Evolutionary conservation across 768 basidiomycete species (phyloP), one percentile per base, ranked within the genome.

Genomic region (Pseudohyphozyma bogoriensis): DNA sequence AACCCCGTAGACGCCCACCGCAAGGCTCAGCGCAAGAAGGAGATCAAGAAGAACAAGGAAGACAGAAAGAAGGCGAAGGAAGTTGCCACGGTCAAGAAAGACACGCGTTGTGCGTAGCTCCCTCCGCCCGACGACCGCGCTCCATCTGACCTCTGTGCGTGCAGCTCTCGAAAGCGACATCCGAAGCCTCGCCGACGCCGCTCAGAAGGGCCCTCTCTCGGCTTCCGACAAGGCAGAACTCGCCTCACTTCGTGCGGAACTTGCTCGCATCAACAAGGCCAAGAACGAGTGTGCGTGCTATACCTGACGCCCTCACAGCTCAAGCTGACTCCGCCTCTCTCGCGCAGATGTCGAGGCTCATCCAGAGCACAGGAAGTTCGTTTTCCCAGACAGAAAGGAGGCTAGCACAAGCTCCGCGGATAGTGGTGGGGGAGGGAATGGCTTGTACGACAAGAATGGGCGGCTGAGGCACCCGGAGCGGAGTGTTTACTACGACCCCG

Each of bases 1-100:
- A 99, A 99, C 72, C 93, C 93, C 29, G 93, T 87, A n/a, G 93
- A 99, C 72, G 85, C 93, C 0, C 86, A 79, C 73, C 83, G 93
- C 89, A 97, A 97, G 76, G 84, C 88, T 4, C 85, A 85, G 72
- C 80, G 89, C 60, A 91, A 90, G 74, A 96, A 91, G 73, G 93
- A 99, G 73, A 77, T 96, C 46, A 93, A 93, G 77, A 93, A 92
- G 89, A 93, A 96, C 79, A 96, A 95, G 78, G 75, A 85, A 72
- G 84, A 81, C 58, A 79, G 92, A 58, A 75, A 80, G 52, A 90
- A 92, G 75, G 75, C 83, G 20, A 81, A 88, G 66, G 91, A 97
- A 71, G 84, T 91, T 72, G 79, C 87, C n/a, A 79, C 89, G 33
- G 86, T 95, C 44, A 97, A 96, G 79, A 90, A 89, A 74, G 91